Evolutionary conservation across 192 early-diverging fungal genomes (phyloP), one percentile per base, ranked within the genome.

Genomic region (Backusella circina): DNA sequence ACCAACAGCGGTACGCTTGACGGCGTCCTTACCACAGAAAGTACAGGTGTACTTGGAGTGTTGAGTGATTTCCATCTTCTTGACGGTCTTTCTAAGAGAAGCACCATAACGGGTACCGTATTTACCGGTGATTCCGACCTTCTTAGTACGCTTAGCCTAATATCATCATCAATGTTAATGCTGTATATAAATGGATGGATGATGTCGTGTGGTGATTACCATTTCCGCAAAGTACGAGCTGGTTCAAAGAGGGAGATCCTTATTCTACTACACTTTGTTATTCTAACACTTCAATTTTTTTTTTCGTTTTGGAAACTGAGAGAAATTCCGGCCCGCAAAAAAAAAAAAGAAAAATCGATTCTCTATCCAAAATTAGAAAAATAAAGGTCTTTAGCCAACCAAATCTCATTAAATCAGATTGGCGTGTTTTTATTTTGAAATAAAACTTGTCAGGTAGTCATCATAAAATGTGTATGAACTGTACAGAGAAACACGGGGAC

Each of bases 41-140:
- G 96, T 93, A 90, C 98, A 99, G 76, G 95, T 97, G 95, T 99
- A 99, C 89, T 96, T 96, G 84, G 92, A 89, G 90, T 99, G 98
- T 90, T 99, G 98, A 83, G 96, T 95, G 86, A 98, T 96, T 93
- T 99, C 98, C 91, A 98, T 97, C 92, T 97, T 97, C 92, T 97
- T 97, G 72, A 89, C 86, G 85, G 89, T 88, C 91, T 99, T 99
- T 90, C 98, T 91, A 81, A 99, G 92, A 70, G 98, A 98, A 79
- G 98, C 95, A 96, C 98, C 98, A 90, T 99, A 99, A 89, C 98
- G 96, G 83, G 95, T 95, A 90, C 98, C 98, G 94, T 99, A 99
- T 88, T 99, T 99, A 85, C 98, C 98, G 89, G 92, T 93, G 87
- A 99, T 94, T 91, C 98, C 98, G 83, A 97, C 81, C 91, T 99